Conservation (phyloP, 2,329 filamentous ascomycete genomes). For the Ophiostoma australiae region DNA sequence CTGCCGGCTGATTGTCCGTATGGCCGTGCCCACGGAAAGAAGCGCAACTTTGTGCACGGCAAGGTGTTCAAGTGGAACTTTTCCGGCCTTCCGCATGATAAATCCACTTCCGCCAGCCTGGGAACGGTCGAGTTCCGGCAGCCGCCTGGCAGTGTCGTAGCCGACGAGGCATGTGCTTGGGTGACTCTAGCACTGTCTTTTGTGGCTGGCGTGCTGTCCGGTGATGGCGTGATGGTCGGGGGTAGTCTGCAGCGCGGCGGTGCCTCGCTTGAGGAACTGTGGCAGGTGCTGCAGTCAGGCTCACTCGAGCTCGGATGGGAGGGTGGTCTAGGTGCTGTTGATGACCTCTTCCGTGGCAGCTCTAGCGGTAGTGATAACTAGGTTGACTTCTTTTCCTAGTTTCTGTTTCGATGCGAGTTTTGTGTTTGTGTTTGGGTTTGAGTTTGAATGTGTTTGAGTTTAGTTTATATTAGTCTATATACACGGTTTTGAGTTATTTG, state of each 20-base stretch:
- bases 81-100: constrained; percentile 25
- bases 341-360: constrained; percentile 27
- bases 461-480: background rate
- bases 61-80: constrained; percentile 42
- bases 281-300: constrained; percentile 30
- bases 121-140: constrained; percentile 39
- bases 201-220: constrained; percentile 33
- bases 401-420: background rate
- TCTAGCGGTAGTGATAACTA: constrained; percentile 20
- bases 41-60: constrained; percentile 36
- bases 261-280: constrained; percentile 30
- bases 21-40: constrained; percentile 33
- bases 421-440: background rate
- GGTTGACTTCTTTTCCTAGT: background rate
- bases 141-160: constrained; percentile 33
- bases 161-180: constrained; percentile 35
- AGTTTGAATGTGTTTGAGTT: background rate
- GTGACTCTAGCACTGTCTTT: constrained; percentile 35
- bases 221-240: constrained; percentile 10
- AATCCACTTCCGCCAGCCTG: constrained; percentile 14
- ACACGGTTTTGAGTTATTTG: background rate
- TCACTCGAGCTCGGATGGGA: constrained; percentile 31
- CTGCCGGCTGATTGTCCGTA: constrained; percentile 33
- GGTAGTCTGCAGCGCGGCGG: constrained; percentile 22
- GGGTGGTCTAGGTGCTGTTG: constrained; percentile 30